Evolutionary conservation across 2,329 filamentous ascomycete species (phyloP), one percentile per base, ranked within the genome.

Genomic region (Fusarium tricinctum): DNA sequence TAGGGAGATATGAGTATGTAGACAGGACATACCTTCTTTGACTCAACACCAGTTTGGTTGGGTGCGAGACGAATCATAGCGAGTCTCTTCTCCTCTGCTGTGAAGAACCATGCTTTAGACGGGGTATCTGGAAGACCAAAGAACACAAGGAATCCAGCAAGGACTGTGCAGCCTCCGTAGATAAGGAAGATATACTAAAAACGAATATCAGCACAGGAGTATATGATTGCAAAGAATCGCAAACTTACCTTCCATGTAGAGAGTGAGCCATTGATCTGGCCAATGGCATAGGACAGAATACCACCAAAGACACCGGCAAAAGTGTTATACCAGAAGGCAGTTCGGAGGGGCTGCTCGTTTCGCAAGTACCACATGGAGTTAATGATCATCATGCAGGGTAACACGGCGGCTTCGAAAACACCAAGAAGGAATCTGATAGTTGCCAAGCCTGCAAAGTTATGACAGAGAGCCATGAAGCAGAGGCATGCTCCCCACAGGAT

Each of bases 361-460:
- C 69, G 61, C 13, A 74, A 67, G 39, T 79, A 79, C 76, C 77
- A 79, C 73, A 77, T 78, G 0, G 71, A 72, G 3, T 71, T 73
- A 7, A 77, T 55, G 10, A 78, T 68, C 54, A 74, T 73, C 45
- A 75, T 69, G n/a, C 74, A 74, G 1, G 76, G 73, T 0, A 74
- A 20, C 0, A 77, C 44, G 2, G 67, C 74, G 5, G 76, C 76
- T 5, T 77, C 76, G 2, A 73, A 70, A 12, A 76, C 64, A 8
- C 76, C 76, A 0, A 78, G 59, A n/a, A 77, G 67, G 40, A 77
- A 76, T 6, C 76, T 65, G 22, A 75, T 72, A 0, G 70, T 65
- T 4, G 75, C 71, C 0, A 77, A 35, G 0, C 73, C 72, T 0
- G 68, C 67, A 12, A 74, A 76, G 4, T 71, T 75, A 20, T 71